phyloP scores from a whole-genome alignment of 1,284 basidiomycete species.

The Afroboletus lepidellus region DNA sequence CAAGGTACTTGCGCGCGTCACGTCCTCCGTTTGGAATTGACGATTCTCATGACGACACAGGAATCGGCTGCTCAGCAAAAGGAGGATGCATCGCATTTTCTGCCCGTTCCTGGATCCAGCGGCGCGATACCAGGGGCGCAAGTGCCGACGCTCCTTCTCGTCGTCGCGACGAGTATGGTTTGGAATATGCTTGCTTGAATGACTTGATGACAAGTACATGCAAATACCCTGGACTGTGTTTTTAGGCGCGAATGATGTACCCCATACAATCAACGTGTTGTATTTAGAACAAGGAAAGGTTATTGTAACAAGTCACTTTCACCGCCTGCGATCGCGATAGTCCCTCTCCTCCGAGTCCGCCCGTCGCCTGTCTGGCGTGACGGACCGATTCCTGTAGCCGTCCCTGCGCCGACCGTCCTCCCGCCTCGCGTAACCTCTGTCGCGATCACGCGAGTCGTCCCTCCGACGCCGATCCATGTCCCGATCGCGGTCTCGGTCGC shows the following conservation, averaged over 20 bases:
- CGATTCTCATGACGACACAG: conserved; percentile 34
- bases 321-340: conserved; percentile 22
- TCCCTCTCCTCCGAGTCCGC: conserved; percentile 25
- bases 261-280: background rate
- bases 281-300: background rate
- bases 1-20: conserved; percentile 59
- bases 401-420: conserved; percentile 16
- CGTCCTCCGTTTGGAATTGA: background rate
- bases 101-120: conserved; percentile 61
- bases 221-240: background rate
- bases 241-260: background rate
- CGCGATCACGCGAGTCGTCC: conserved; percentile 27
- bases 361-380: conserved; percentile 22
- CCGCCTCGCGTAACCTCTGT: conserved; percentile 12
- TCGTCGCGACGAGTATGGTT: conserved; percentile 19
- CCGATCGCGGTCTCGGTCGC: conserved; percentile 19
- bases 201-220: background rate
- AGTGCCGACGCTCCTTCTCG: conserved; percentile 22
- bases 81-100: conserved; percentile 50
- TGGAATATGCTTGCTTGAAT: conserved; percentile 28
- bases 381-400: conserved; percentile 27
- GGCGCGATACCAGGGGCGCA: conserved; percentile 29
- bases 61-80: conserved; percentile 56
- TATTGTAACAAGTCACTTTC: no score
- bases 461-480: conserved; percentile 28